Evolutionary conservation across 352 stramenopile genomes (phyloP), one percentile per base, ranked within the genome.

Genomic region (Phytophthora pini): DNA sequence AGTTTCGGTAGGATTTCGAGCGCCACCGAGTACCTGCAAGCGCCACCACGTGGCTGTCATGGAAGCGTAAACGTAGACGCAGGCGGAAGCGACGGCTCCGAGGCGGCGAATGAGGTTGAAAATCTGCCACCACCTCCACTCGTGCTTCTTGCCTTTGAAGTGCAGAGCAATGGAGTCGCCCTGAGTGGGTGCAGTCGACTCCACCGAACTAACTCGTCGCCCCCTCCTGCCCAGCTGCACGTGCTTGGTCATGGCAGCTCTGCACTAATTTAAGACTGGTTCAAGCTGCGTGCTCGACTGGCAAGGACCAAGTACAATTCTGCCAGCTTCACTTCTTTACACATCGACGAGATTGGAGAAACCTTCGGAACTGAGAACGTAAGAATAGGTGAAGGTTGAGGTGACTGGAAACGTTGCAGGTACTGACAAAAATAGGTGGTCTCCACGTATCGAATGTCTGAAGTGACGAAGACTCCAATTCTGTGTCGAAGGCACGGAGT

Each of bases 41-140:
- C 12, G 74, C 56, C 36, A 59, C 41, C 47, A 72, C 1, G 54
- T 48, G 5, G 74, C 74, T n/a, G 65, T 31, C 27, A 75, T 51
- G 8, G 65, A 79, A 11, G 63, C 44, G 52, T 68, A 69, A 4
- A 74, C 55, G 49, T 82, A 82, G 11, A 60, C 52, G 5, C 68
- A 58, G 15, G 47, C 58, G 1, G 71, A 68, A 4, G 32, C 54
- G 8, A 76, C 31, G 0, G 57, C 55, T 15, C 58, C 51, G 7
- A 76, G 26, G 9, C 71, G 57, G 39, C 71, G 55, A 5, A 24
- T 6, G 34, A 79, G 12, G n/a, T 79, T 69, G 38, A 74, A 68
- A 15, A 57, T 24, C n/a, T 72, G 56, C n/a, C n/a, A n/a, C 40
- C 41, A 45, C n/a, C 56, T 61, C 39, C 40, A 57, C 17, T 53